Conservation (phyloP, 2,329 filamentous ascomycete species). For the Zasmidium cellare region DNA sequence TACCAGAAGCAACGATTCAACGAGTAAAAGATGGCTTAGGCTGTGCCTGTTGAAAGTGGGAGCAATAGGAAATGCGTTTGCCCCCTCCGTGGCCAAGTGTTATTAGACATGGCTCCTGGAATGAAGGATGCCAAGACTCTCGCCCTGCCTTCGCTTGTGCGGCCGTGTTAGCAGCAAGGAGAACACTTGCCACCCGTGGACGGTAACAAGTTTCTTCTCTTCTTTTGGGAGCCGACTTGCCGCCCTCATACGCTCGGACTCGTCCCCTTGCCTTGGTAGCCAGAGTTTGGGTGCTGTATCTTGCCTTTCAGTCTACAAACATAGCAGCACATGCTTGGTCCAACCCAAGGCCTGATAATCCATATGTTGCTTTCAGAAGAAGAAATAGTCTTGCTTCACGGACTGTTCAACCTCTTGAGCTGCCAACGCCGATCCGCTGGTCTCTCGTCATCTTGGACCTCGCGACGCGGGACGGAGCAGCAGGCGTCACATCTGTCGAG, state of each 20-base stretch:
- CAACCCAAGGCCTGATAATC: too few species aligned
- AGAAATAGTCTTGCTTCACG: neutral
- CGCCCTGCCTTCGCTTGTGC: neutral
- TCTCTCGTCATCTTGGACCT: conserved; percentile 28
- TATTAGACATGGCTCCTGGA: neutral
- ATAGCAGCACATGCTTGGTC: too few species aligned
- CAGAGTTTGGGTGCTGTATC: too few species aligned
- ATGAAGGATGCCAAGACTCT: neutral
- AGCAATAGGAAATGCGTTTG: neutral
- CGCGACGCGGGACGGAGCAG: conserved; percentile 27
- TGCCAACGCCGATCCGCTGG: conserved; percentile 30
- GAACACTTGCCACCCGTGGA: neutral
- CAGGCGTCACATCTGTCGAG: conserved; percentile 18
- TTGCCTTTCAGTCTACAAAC: too few species aligned
- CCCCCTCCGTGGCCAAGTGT: neutral
- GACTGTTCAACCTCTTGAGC: conserved; percentile 16
- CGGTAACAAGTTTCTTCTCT: too few species aligned
- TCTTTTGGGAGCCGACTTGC: neutral
- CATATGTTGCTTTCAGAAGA: neutral
- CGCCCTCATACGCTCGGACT: too few species aligned
- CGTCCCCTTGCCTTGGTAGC: neutral
- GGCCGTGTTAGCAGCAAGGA: neutral
- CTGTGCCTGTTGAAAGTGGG: too few species aligned
- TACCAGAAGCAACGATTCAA: too few species aligned
- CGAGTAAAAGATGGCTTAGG: too few species aligned